Evolutionary conservation across 2,329 filamentous ascomycete species (phyloP), one percentile per base, ranked within the genome.

Genomic region (Penicillium griseofulvum): DNA sequence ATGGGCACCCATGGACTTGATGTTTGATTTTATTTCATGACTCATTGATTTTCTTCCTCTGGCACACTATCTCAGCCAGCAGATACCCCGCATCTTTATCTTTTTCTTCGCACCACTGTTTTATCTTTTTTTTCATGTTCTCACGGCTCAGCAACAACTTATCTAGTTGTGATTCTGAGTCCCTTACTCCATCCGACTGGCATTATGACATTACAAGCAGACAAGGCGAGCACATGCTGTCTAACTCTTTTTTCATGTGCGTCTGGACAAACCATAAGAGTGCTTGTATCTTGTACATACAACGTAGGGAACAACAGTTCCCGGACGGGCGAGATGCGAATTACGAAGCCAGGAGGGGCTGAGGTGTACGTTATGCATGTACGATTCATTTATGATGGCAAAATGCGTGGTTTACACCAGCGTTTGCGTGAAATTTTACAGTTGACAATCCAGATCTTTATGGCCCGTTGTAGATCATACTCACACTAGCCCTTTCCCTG

Each of bases 1-100:
- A 4, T 29, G 29, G n/a, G 16, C 37, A 34, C 17, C 6, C 19
- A 33, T 22, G 28, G 9, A 24, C 52, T 45, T 26, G 19, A 26
- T 19, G 19, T 55, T 51, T 44, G 47, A 39, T 41, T 28, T 41
- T 19, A 45, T 60, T 31, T 63, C 37, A 61, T 55, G 56, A 61
- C 37, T 57, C 49, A 61, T 50, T 53, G 52, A 54, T 38, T 36
- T 56, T 42, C 48, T 60, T 49, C 60, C 55, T 61, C 57, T 68
- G 66, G 61, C 57, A 52, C 60, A 52, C 49, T 47, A 28, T 28
- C 36, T 34, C 55, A 46, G 57, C 63, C 66, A 69, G 64, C 69
- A 71, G 68, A 73, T 73, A 73, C 70, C 70, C 70, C 61, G 38
- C 56, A 55, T 41, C 24, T 43, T 53, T 48, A 56, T 56, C 53